These are phyloP conservation scores for Venturia asperata DNA, from an alignment of 2,329 filamentous ascomycete genomes.

Conservation along the genomic window DNA sequence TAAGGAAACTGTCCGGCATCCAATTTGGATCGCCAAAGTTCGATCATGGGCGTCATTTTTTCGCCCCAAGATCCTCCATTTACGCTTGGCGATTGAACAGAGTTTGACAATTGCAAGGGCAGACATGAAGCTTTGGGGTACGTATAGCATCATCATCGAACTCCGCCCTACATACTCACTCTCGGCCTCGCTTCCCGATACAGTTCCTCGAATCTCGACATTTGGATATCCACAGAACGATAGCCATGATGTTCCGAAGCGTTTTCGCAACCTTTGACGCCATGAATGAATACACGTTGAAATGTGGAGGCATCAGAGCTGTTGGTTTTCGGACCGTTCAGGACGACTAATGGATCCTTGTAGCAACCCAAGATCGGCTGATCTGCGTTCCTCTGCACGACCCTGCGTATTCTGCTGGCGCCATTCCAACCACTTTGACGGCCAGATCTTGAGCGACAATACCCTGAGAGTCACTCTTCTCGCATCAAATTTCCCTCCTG, in stretches of 20 bases:
- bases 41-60: too few relatives aligned
- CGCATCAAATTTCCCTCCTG: too few relatives aligned
- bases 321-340: not conserved
- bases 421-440: not conserved
- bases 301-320: not conserved
- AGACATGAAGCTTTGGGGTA: too few relatives aligned
- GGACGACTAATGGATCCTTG: not conserved
- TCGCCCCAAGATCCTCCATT: too few relatives aligned
- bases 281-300: not conserved
- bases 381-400: not conserved
- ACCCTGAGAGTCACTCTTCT: too few relatives aligned
- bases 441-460: not conserved
- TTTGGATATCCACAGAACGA: not conserved
- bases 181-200: not conserved
- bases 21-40: too few relatives aligned
- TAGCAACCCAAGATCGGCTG: not conserved
- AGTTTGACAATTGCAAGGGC: too few relatives aligned
- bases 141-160: too few relatives aligned
- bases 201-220: not conserved
- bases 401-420: not conserved
- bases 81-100: too few relatives aligned
- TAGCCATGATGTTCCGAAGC: not conserved
- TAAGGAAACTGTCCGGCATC: too few relatives aligned
- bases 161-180: not conserved
- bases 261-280: not conserved